These are phyloP conservation scores for Oidiodendron maius DNA, from an alignment of 495 filamentous ascomycete species.

Conservation along the genomic window DNA sequence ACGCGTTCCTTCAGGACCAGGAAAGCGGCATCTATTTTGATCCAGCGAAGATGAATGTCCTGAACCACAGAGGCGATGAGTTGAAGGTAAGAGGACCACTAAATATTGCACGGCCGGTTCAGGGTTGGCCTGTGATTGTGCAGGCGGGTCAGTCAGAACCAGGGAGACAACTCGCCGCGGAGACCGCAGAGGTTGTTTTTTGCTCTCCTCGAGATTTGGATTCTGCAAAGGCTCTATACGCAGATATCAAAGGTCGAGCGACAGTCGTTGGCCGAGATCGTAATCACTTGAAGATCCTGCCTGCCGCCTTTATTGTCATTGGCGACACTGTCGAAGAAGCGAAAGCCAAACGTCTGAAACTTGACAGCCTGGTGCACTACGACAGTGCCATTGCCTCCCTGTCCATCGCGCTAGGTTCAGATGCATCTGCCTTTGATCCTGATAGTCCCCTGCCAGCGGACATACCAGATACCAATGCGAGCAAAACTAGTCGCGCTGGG, in stretches of 20 bases:
- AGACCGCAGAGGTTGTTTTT: conserved; percentile 56
- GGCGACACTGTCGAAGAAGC: conserved; percentile 50
- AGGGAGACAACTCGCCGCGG: conserved; percentile 57
- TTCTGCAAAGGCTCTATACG: conserved; percentile 42
- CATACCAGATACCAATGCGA: conserved; percentile 43
- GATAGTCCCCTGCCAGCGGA: conserved; percentile 28
- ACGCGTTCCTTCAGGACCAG: conserved; percentile 49
- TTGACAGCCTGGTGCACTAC: conserved; percentile 43
- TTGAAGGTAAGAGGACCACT: conserved; percentile 59
- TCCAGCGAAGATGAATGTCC: conserved; percentile 50
- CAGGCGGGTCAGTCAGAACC: conserved; percentile 61
- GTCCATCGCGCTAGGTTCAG: conserved; percentile 44
- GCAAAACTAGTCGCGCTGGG: conserved; percentile 40
- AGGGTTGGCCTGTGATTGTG: conserved; percentile 57
- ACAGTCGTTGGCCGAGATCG: conserved; percentile 46
- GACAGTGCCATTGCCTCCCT: conserved; percentile 53
- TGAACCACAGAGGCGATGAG: conserved; percentile 61
- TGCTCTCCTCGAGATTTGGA: conserved; percentile 39
- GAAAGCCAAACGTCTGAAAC: conserved; percentile 39
- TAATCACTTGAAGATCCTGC: conserved; percentile 52
- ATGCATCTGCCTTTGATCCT: conserved; percentile 41
- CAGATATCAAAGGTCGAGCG: conserved; percentile 48
- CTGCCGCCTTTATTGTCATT: conserved; percentile 50
- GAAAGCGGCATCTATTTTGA: conserved; percentile 57
- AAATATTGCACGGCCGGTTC: conserved; percentile 53